A percentile compares a stretch with the other conserved stretches of the same genome.
Evolutionary conservation across 2,329 filamentous ascomycete genomes (phyloP).

Genomic region (Fusarium nygamai): DNA sequence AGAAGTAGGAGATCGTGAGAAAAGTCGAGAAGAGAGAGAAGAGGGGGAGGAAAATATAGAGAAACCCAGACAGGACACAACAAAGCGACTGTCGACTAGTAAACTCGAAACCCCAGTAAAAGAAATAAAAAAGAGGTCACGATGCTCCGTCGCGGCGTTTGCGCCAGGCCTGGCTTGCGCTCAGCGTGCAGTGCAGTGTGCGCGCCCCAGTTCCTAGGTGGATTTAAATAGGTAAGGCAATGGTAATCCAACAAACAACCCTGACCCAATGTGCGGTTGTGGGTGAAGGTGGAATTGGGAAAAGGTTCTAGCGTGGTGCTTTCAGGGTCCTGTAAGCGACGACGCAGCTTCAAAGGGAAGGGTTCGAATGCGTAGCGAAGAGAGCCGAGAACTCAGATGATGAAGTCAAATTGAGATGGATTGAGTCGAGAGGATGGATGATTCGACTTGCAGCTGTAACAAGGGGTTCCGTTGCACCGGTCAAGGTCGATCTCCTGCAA

Average conservation of each 20-base stretch:
- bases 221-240: constrained; percentile 37
- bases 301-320: constrained; percentile 37
- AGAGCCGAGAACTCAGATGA: constrained; percentile 13
- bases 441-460: constrained; percentile 17
- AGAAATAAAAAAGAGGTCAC: constrained; percentile 41
- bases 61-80: constrained; percentile 11
- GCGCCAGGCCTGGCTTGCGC: constrained; percentile 36
- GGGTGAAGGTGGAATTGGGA: constrained; percentile 42
- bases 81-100: constrained; percentile 18
- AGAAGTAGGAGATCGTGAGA: constrained; percentile 14
- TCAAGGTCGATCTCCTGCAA: constrained; percentile 39
- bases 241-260: constrained; percentile 35
- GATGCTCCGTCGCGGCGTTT: constrained; percentile 44
- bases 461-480: constrained; percentile 34
- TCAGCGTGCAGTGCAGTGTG: constrained; percentile 23
- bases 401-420: constrained; percentile 2
- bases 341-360: not conserved
- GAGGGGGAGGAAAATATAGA: constrained; percentile 21
- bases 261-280: constrained; percentile 36
- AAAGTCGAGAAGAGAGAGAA: constrained; percentile 6
- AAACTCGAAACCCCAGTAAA: constrained; percentile 29
- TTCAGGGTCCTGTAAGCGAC: constrained; percentile 26
- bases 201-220: constrained; percentile 38
- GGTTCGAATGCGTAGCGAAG: not conserved
- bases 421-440: constrained; percentile 5